Percentiles rank a stretch among this genome's conserved stretches.
Conservation (phyloP, 2,329 filamentous ascomycete species). For the Ophiostoma novo-ulmi region DNA sequence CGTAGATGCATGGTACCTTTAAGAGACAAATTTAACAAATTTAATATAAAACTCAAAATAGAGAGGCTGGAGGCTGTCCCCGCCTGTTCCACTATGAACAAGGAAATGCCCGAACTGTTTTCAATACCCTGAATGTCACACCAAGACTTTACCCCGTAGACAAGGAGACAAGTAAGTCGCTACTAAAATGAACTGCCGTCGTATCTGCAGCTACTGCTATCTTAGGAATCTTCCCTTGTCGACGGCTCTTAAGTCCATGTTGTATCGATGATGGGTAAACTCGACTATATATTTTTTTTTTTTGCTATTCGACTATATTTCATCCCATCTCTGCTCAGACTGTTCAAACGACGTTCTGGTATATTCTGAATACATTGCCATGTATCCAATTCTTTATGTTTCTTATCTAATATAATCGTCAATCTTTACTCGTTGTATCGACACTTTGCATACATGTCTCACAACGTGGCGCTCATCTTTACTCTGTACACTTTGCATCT, state of each 20-base stretch:
- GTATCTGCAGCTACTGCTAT: background rate
- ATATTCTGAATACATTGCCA: background rate
- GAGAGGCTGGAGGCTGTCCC: too few relatives aligned
- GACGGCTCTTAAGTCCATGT: background rate
- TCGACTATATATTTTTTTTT: too few relatives aligned
- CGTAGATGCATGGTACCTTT: background rate
- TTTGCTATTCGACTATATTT: too few relatives aligned
- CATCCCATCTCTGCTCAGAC: too few relatives aligned
- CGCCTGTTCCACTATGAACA: background rate
- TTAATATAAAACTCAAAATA: background rate
- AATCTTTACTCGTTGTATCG: background rate
- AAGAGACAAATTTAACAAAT: background rate
- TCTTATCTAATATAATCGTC: background rate
- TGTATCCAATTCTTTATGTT: background rate
- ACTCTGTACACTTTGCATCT: background rate
- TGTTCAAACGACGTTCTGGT: background rate
- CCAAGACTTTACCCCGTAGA: too few relatives aligned
- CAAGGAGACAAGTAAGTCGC: too few relatives aligned
- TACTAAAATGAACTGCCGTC: background rate
- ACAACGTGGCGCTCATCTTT: constrained; percentile 4
- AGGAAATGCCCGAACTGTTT: background rate
- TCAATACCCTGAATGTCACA: background rate
- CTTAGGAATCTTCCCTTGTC: background rate
- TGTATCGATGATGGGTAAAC: too few relatives aligned
- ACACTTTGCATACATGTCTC: background rate